These are phyloP conservation scores for Phoma sp. DNA, from an alignment of 2,329 filamentous ascomycete genomes.

Conservation along the genomic window DNA sequence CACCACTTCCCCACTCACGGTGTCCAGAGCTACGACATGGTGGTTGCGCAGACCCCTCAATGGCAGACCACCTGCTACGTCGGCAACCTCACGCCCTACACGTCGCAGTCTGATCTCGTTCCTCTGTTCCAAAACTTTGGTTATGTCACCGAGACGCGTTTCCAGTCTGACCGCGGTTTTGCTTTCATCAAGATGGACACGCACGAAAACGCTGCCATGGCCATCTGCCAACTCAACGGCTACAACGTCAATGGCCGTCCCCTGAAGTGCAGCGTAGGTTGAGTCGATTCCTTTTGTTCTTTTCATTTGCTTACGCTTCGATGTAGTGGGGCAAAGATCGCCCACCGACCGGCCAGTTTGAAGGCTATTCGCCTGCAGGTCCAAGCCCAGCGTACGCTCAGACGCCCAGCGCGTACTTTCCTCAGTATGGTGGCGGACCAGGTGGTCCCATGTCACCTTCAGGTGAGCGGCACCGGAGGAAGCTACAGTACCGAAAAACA, in stretches of 20 bases:
- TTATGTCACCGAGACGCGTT: slow-evolving; percentile 94
- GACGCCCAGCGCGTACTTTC: slow-evolving; percentile 83
- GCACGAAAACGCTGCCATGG: slow-evolving; percentile 97
- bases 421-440: slow-evolving; percentile 82
- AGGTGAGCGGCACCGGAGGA: slow-evolving; percentile 52
- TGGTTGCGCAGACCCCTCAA: slow-evolving; percentile 89
- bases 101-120: slow-evolving; percentile 94
- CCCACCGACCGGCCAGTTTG: slow-evolving; percentile 81
- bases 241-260: slow-evolving; percentile 98
- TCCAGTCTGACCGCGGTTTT: slow-evolving; percentile 97
- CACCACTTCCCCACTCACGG: slow-evolving; percentile 98
- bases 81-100: slow-evolving; percentile 96
- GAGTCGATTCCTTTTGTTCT: slow-evolving; percentile 23
- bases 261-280: slow-evolving; percentile 95
- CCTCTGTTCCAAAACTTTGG: slow-evolving; percentile 99
- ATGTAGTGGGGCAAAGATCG: slow-evolving; percentile 98
- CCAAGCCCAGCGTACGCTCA: slow-evolving; percentile 76
- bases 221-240: slow-evolving; percentile 95
- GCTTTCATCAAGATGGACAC: slow-evolving; percentile 99
- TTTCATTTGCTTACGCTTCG: slow-evolving; percentile 40
- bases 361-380: slow-evolving; percentile 83
- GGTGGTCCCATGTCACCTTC: slow-evolving; percentile 65
- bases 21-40: slow-evolving; percentile 96
- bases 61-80: slow-evolving; percentile 99
- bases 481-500: slow-evolving; percentile 45